These are phyloP conservation scores for Dillenia suffruticosa DNA, from an alignment of 164 flowering plant species.

Conservation along the genomic window DNA sequence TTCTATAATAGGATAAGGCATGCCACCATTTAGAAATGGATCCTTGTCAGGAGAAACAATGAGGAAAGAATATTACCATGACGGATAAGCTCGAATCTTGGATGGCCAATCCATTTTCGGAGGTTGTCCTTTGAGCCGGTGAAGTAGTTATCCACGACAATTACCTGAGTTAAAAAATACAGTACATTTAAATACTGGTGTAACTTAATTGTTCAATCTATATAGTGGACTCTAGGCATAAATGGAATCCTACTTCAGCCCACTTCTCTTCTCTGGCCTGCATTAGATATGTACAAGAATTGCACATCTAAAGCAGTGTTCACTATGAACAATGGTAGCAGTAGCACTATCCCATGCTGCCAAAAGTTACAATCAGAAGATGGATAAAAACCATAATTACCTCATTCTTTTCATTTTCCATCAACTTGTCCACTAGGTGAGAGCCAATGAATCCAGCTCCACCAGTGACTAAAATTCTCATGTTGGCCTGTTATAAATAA, in stretches of 20 bases:
- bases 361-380: background rate
- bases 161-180: slow-evolving; percentile 34
- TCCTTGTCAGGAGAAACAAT: too few relatives aligned
- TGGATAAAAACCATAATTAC: slow-evolving; percentile 28
- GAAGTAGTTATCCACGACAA: slow-evolving; percentile 82
- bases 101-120: slow-evolving; percentile 56
- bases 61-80: slow-evolving; percentile 32
- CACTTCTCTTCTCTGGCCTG: too few relatives aligned
- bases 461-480: slow-evolving; percentile 84
- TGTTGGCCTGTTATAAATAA: slow-evolving; percentile 44
- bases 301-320: too few relatives aligned
- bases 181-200: too few relatives aligned
- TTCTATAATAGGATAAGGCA: too few relatives aligned
- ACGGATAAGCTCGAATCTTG: slow-evolving; percentile 63
- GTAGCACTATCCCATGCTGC: too few relatives aligned
- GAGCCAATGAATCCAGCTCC: slow-evolving; percentile 99
- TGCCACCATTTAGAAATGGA: background rate
- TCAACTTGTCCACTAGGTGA: slow-evolving; percentile 80
- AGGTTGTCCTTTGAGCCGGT: slow-evolving; percentile 84
- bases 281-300: too few relatives aligned
- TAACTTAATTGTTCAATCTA: too few relatives aligned
- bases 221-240: too few relatives aligned
- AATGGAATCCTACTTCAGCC: too few relatives aligned
- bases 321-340: too few relatives aligned
- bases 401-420: slow-evolving; percentile 80